phyloP scores from a whole-genome alignment of 2,329 filamentous ascomycete species.

The Trichoderma koningiopsis region DNA sequence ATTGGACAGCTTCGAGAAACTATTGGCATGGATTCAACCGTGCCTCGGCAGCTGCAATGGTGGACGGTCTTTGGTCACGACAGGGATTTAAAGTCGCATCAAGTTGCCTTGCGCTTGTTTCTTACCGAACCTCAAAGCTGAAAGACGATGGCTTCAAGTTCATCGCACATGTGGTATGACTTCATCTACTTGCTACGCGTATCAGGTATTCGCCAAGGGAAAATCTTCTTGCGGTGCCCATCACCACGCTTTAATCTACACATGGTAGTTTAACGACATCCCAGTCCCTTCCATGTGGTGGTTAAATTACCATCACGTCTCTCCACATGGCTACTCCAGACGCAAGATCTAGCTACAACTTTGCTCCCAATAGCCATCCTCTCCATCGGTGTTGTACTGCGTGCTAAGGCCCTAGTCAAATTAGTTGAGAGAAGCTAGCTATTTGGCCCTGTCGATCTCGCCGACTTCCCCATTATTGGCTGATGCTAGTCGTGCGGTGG shows the following conservation, averaged over 20 bases:
- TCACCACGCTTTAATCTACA: background rate
- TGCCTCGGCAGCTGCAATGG: constrained; percentile 15
- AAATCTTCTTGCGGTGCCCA: background rate
- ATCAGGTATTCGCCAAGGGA: background rate
- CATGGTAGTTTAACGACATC: background rate
- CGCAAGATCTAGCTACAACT: constrained; percentile 6
- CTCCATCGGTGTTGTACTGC: background rate
- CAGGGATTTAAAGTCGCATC: constrained; percentile 14
- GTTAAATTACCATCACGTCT: constrained; percentile 1
- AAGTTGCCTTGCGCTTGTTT: background rate
- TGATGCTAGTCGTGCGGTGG: background rate
- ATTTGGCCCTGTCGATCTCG: constrained; percentile 19
- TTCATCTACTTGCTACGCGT: background rate
- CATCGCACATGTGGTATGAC: background rate
- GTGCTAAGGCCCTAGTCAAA: constrained; percentile 9
- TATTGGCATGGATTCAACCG: constrained; percentile 4
- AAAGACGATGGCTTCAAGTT: background rate
- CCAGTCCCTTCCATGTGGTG: background rate
- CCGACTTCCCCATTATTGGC: background rate
- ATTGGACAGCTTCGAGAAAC: constrained; percentile 16
- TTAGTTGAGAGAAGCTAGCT: constrained; percentile 9
- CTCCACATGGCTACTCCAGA: constrained; percentile 17
- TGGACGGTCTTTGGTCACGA: background rate
- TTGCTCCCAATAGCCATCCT: background rate
- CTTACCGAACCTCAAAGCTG: background rate